These are phyloP conservation scores for Tetracentron sinense DNA, from an alignment of 164 flowering plant species.

Conservation along the genomic window DNA sequence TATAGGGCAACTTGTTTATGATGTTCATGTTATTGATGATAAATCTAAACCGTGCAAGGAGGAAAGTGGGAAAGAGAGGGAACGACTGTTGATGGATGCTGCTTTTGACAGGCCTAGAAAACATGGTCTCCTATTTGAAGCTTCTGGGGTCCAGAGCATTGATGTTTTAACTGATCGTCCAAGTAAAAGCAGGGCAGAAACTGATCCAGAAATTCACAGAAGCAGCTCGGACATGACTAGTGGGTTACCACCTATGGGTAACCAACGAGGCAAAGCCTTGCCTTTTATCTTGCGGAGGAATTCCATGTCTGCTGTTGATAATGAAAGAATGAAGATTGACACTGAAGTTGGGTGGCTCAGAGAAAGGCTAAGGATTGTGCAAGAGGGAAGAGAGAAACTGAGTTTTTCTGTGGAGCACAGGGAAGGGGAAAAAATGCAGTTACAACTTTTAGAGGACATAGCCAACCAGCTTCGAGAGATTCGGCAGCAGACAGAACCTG, in stretches of 20 bases:
- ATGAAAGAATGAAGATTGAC: slow-evolving; percentile 68
- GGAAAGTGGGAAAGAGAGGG: slow-evolving; percentile 16
- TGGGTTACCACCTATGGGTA: slow-evolving; percentile 31
- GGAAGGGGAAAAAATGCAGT: slow-evolving; percentile 50
- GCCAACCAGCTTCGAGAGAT: slow-evolving; percentile 63
- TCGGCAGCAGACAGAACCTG: slow-evolving; percentile 48
- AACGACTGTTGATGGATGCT: slow-evolving; percentile 6
- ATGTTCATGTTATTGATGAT: slow-evolving; percentile 67
- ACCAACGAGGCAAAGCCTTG: slow-evolving; percentile 17
- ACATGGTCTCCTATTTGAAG: slow-evolving; percentile 15
- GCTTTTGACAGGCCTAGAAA: slow-evolving; percentile 12
- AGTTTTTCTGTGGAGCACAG: slow-evolving; percentile 41
- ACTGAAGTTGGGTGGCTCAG: slow-evolving; percentile 67
- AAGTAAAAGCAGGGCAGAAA: slow-evolving; percentile 16
- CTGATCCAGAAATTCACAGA: slow-evolving; percentile 27
- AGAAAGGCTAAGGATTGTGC: slow-evolving; percentile 64
- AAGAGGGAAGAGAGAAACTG: slow-evolving; percentile 73
- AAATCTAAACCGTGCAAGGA: slow-evolving; percentile 15
- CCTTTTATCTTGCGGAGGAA: slow-evolving; percentile 40
- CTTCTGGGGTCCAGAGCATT: slow-evolving; percentile 20
- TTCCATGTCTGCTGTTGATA: slow-evolving; percentile 64
- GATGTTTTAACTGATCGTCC: slow-evolving; percentile 15
- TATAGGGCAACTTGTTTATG: slow-evolving; percentile 38
- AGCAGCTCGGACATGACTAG: slow-evolving; percentile 33
- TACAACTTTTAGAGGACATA: slow-evolving; percentile 66